Base-by-base conservation (phyloP, 768 basidiomycete species). In the Boletus edulis region DNA sequence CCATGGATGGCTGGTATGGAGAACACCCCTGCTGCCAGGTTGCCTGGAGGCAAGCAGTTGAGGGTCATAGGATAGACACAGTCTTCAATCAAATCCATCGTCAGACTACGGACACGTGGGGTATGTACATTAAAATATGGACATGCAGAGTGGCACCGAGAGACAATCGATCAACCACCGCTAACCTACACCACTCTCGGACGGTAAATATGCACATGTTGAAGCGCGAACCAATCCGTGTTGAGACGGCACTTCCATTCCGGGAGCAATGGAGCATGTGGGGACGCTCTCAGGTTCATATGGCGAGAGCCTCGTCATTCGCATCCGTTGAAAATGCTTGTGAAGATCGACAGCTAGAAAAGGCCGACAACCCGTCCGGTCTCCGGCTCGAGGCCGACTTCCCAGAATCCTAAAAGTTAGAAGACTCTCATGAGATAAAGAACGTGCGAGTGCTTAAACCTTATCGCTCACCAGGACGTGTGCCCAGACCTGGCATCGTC, bases 401-500 rank as follows among this genome's bases (percentile, higher is more conserved):
- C 91, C 91, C 91, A 94, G 79, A 94, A 94, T 18, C 90, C 87
- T 85, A 52, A 7, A 29, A 40, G 22, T 46, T n/a, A 61, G 57
- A 45, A 27, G 5, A 42, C 9, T 54, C 45, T n/a, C 42, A 52
- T 61, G 52, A 64, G 59, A 51, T 57, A 9, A 38, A 20, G 32
- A 31, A 35, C 24, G 52, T 35, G 40, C 54, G 52, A 46, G 49
- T 4, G 24, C 5, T 29, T 22, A 4, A 22, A 12, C n/a, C 37
- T 40, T 57, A 46, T 60, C 34, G 56, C 74, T 61, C 54, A 85
- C 89, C 91, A 70, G 94, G 94, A 56, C 94, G 85, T 55, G 93
- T 97, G 24, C 87, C 91, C 40, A 97, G 81, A 62, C 94, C 96
- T 42, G 96, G 96, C 93, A 99, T 96, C 52, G 94, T 98, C 71